These are phyloP conservation scores for Rhizopus microsporus DNA, from an alignment of 371 early-diverging fungal species.

Conservation along the genomic window DNA sequence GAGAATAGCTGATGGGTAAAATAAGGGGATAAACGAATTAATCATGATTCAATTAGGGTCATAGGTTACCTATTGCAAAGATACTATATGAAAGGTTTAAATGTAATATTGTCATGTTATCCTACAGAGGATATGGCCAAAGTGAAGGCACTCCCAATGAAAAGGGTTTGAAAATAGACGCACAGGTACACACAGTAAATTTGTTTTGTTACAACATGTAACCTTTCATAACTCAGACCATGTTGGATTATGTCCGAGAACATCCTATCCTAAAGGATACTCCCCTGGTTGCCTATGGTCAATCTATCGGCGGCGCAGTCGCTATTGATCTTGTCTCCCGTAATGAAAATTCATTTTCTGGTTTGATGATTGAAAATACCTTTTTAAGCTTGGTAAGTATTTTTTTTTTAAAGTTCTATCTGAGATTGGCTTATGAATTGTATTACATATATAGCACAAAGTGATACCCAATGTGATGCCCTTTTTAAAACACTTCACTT, in stretches of 20 bases:
- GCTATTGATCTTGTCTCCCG: constrained; percentile 84
- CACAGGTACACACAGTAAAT: constrained; percentile 59
- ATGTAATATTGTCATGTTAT: constrained; percentile 91
- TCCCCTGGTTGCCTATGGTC: constrained; percentile 88
- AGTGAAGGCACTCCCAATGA: constrained; percentile 88
- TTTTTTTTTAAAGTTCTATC: not conserved
- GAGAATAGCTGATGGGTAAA: not conserved
- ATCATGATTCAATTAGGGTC: constrained; percentile 61
- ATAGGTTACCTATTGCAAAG: constrained; percentile 87
- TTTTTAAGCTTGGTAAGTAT: constrained; percentile 80
- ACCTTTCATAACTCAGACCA: constrained; percentile 53
- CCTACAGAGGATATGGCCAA: constrained; percentile 94
- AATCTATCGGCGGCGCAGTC: constrained; percentile 97
- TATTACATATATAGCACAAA: constrained; percentile 60
- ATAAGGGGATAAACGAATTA: constrained; percentile 1
- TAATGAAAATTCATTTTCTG: constrained; percentile 77
- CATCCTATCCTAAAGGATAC: constrained; percentile 75
- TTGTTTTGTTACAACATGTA: constrained; percentile 1
- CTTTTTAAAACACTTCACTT: constrained; percentile 65
- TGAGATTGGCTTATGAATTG: not conserved
- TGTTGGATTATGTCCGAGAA: constrained; percentile 76
- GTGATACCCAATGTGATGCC: constrained; percentile 89
- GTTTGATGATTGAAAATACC: constrained; percentile 93
- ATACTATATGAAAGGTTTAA: constrained; percentile 61
- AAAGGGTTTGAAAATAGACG: constrained; percentile 84